These are phyloP conservation scores for Oenanthe javanica DNA, from an alignment of 140 eudicot genomes.

Conservation along the genomic window DNA sequence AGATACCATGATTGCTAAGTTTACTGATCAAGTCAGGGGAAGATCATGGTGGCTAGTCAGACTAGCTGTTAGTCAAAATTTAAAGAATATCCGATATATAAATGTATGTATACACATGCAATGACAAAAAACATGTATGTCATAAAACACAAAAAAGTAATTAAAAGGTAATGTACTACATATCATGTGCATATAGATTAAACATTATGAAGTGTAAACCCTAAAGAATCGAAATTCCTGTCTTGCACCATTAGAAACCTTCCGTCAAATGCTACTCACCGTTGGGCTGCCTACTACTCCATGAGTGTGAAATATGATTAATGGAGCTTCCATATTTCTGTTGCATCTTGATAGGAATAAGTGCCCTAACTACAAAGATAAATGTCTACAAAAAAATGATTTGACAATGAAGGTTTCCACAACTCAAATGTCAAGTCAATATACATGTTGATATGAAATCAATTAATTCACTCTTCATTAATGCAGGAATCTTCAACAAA, in stretches of 20 bases:
- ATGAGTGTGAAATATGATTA: not conserved
- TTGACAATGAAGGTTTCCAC: not conserved
- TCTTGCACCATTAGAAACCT: not conserved
- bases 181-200: not conserved
- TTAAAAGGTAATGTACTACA: not conserved
- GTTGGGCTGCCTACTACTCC: not conserved
- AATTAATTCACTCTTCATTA: not conserved
- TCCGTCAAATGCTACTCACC: not conserved
- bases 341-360: not conserved
- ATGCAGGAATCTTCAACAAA: not conserved
- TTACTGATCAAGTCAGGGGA: not conserved
- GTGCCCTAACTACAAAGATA: not conserved
- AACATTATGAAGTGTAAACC: not conserved
- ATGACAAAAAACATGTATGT: not conserved
- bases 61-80: not conserved
- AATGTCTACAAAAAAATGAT: not conserved
- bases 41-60: not conserved
- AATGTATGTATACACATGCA: not conserved
- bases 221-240: not conserved
- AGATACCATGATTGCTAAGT: not conserved
- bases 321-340: not conserved
- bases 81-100: not conserved
- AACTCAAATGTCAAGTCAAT: not conserved
- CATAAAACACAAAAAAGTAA: not conserved
- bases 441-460: not conserved